Evolutionary conservation across 176 grass and related monocot genomes (phyloP).

Genomic region (Ampelocalamus luodianensis): DNA sequence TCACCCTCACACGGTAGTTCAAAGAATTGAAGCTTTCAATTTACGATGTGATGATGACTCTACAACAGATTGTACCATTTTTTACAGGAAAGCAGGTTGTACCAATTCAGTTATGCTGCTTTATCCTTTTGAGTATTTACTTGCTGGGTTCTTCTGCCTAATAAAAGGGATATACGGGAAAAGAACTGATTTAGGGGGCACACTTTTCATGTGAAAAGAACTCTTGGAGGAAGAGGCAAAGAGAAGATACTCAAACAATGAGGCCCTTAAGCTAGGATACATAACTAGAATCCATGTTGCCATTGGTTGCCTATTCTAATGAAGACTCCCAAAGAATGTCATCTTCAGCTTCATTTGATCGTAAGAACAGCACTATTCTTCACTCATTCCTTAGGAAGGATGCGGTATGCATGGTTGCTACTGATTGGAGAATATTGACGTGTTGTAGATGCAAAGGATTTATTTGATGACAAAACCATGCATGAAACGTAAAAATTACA

Average conservation of each 20-base stretch:
- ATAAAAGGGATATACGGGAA: too few relatives aligned
- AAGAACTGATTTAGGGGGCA: too few relatives aligned
- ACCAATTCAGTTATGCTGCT: too few relatives aligned
- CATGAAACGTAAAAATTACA: not conserved
- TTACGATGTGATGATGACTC: not conserved
- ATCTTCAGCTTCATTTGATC: not conserved
- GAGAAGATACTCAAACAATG: not conserved
- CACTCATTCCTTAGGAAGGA: not conserved
- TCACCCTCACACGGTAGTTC: not conserved
- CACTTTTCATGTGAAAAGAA: not conserved
- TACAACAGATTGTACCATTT: not conserved
- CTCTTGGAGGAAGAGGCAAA: not conserved
- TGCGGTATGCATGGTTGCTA: not conserved
- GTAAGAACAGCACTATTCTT: constrained; percentile 15
- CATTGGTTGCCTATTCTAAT: not conserved
- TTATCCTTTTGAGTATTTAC: too few relatives aligned
- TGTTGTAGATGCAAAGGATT: constrained; percentile 13
- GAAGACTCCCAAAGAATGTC: not conserved
- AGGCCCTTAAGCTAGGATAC: not conserved
- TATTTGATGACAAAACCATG: not conserved
- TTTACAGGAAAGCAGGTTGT: too few relatives aligned
- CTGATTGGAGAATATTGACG: constrained; percentile 4
- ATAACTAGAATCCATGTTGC: not conserved
- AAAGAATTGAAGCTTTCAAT: constrained; percentile 5
- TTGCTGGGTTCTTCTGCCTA: too few relatives aligned